Evolutionary conservation across 768 basidiomycete genomes (phyloP), one percentile per base, ranked within the genome.

Genomic region (Bullera alba): DNA sequence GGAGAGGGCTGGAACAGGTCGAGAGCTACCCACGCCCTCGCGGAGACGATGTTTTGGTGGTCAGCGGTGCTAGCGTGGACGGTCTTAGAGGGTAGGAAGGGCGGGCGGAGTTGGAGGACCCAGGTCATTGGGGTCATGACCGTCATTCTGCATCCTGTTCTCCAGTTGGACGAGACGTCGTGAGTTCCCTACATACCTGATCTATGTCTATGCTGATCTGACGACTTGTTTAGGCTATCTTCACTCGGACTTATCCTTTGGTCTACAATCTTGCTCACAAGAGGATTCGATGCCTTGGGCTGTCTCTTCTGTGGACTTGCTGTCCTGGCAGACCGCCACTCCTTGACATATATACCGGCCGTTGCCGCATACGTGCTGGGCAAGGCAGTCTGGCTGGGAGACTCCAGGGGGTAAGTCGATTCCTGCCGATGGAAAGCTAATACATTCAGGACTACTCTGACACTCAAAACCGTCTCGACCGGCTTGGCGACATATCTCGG

Each of bases 331-430:
- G n/a, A n/a, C n/a, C n/a, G n/a, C n/a, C n/a, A n/a, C n/a, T n/a
- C n/a, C n/a, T n/a, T n/a, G n/a, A n/a, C n/a, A n/a, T 97, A 91
- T 67, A 85, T 87, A 0, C 89, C 91, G 1, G 90, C 85, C 0
- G 80, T 96, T n/a, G 91, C 89, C 30, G 81, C 84, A 0, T 96
- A 92, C 71, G 76, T 95, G 5, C 73, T 93, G 2, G 90, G 87
- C 4, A 95, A 89, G 74, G 95, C 93, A 62, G 52, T 93, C 1
- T 86, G 82, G 69, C 76, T 92, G 6, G 88, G 89, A n/a, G 74
- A 77, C 23, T 58, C 61, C 6, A 65, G 78, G 41, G 90, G 90
- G 90, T 89, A 69, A 57, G 55, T n/a, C 46, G 17, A 27, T 34
- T n/a, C n/a, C n/a, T n/a, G n/a, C n/a, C n/a, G n/a, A n/a, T n/a